Conservation (phyloP, 805 yeast species). For the Candida hungchunana region DNA sequence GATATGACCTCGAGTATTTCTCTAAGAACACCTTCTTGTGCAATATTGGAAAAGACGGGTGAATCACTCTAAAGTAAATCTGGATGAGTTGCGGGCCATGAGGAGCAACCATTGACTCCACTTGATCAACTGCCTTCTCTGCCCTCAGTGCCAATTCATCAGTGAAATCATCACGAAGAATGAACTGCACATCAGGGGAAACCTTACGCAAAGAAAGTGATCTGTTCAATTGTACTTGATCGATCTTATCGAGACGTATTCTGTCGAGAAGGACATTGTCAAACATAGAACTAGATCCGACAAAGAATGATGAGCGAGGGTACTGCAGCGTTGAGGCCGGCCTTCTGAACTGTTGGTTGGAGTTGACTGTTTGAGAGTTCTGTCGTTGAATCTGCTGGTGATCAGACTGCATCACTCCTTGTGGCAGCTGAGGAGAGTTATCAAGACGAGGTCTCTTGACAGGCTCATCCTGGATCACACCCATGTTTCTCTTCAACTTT, state of each 20-base stretch:
- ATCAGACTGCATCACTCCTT: conserved; percentile 4
- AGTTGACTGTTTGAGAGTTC: not conserved
- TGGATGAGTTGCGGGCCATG: conserved; percentile 81
- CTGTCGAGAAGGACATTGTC: conserved; percentile 67
- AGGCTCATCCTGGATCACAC: conserved; percentile 17
- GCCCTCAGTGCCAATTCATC: conserved; percentile 63
- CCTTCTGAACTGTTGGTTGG: conserved; percentile 15
- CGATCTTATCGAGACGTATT: conserved; percentile 63
- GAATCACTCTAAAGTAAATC: conserved; percentile 78
- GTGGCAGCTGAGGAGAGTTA: conserved; percentile 4
- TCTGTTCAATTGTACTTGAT: conserved; percentile 71
- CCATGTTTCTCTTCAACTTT: conserved; percentile 34
- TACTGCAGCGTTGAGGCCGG: conserved; percentile 56
- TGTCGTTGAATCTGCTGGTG: too few species aligned
- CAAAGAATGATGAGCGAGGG: conserved; percentile 84
- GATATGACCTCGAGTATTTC: conserved; percentile 83
- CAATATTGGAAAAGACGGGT: conserved; percentile 86
- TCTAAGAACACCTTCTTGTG: conserved; percentile 91
- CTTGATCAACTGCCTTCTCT: conserved; percentile 74
- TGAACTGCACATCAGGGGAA: conserved; percentile 68
- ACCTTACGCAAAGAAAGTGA: conserved; percentile 73
- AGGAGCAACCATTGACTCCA: conserved; percentile 86
- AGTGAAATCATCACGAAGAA: conserved; percentile 75
- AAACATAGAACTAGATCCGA: conserved; percentile 84
- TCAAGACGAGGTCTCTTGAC: conserved; percentile 8